Base-by-base conservation (phyloP, 1,284 basidiomycete genomes). In the Microstroma glucosiphilum region DNA sequence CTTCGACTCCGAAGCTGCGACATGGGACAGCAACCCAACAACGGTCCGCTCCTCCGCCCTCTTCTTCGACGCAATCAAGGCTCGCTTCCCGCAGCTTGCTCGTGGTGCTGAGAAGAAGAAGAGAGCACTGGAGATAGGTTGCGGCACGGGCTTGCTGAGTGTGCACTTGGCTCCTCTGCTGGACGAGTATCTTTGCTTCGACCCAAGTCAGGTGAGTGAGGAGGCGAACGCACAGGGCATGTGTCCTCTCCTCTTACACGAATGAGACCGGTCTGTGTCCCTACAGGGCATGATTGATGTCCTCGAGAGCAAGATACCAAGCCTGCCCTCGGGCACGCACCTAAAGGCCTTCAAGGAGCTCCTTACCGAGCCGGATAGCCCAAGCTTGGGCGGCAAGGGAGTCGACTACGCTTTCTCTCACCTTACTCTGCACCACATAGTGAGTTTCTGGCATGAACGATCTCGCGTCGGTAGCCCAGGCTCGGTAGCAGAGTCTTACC, bases 341-440 rank as follows among this genome's bases (percentile, higher is more conserved):
- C 41, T 61, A 19, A 55, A 60, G 54, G 40, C 54, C 1, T 23
- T 17, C 57, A n/a, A 30, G 15, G 23, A 59, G 55, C 21, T 61
- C 12, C 37, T 61, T 9, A 56, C 59, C 37, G 60, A 61, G 41
- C 60, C 60, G 17, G n/a, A 59, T 1, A 43, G 42, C 46, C 30
- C 60, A 7, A 17, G 26, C 19, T 37, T 61, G 25, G 21, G 40
- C 2, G 60, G 60, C n/a, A n/a, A 61, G 40, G 25, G 26, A 19
- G 56, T 61, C 37, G 60, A 61, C 54, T 30, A 42, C 12, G 56
- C 56, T 21, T 42, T 56, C 15, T 41, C 56, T 11, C 60, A 61
- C 15, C 37, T 61, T 13, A 56, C 60, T 6, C 23, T 61, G 40
- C 60, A 61, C 26, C 60, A 61, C 23, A 55, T 61, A 25, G 55